These are phyloP conservation scores for Fusarium brachygibbosum DNA, from an alignment of 2,329 filamentous ascomycete genomes.

Conservation along the genomic window DNA sequence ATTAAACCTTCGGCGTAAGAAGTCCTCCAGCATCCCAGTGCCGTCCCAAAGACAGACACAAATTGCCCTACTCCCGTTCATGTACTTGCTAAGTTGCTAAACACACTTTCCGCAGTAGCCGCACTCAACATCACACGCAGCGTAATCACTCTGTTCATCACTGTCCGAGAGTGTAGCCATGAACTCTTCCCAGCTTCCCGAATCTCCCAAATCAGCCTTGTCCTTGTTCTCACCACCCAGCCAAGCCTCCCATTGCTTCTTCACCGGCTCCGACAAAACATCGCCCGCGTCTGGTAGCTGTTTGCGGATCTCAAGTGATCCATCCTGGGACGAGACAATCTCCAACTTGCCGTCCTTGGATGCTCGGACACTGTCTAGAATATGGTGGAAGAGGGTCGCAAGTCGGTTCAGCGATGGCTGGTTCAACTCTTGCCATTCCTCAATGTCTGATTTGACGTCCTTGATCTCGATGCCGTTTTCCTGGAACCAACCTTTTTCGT, in stretches of 20 bases:
- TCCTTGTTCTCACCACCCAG: constrained; percentile 14
- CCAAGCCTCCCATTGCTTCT: constrained; percentile 47
- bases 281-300: constrained; percentile 43
- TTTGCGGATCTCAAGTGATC: constrained; percentile 45
- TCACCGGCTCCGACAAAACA: constrained; percentile 43
- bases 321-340: constrained; percentile 33
- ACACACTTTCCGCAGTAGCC: constrained; percentile 49
- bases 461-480: constrained; percentile 52
- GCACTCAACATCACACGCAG: constrained; percentile 49
- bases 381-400: constrained; percentile 39
- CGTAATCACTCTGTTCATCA: constrained; percentile 36
- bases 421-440: constrained; percentile 55
- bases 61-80: background rate
- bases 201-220: background rate
- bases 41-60: background rate
- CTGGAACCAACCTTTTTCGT: constrained; percentile 53
- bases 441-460: constrained; percentile 51
- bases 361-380: constrained; percentile 29
- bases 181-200: constrained; percentile 18
- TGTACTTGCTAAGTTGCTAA: constrained; percentile 1
- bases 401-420: constrained; percentile 51
- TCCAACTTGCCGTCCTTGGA: constrained; percentile 43
- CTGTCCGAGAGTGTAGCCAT: constrained; percentile 27
- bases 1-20: too few species aligned
- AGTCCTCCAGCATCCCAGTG: too few species aligned